These are phyloP conservation scores for Lactuca sativa DNA, from an alignment of 129 eudicot species.

Conservation along the genomic window DNA sequence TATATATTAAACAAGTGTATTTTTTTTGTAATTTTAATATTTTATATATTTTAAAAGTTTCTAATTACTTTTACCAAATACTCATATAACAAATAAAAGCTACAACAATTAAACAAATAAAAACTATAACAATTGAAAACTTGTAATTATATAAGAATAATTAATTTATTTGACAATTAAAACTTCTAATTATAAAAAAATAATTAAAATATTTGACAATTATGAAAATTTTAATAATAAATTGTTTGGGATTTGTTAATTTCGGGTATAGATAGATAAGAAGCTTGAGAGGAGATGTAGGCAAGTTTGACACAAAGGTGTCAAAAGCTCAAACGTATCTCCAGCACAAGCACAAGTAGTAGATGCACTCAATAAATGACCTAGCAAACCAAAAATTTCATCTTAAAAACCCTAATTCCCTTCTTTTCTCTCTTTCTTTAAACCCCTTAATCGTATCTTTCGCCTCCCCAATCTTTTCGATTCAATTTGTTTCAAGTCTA, in stretches of 20 bases:
- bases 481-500: conserved; percentile 12
- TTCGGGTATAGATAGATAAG: conserved; percentile 20
- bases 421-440: conserved; percentile 8
- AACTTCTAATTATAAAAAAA: background rate
- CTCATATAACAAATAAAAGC: too few relatives aligned
- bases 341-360: conserved; percentile 19
- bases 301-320: conserved; percentile 11
- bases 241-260: conserved; percentile 1
- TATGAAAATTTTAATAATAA: background rate
- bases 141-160: too few relatives aligned
- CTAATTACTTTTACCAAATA: too few relatives aligned
- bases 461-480: conserved; percentile 14
- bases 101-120: too few relatives aligned
- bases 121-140: too few relatives aligned
- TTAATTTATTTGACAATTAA: too few relatives aligned
- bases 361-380: conserved; percentile 37
- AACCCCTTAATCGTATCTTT: conserved; percentile 18
- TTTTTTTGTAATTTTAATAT: too few relatives aligned
- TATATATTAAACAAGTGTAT: too few relatives aligned
- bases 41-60: too few relatives aligned
- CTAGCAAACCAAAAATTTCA: conserved; percentile 20
- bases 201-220: too few relatives aligned
- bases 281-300: conserved; percentile 24
- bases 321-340: conserved; percentile 17
- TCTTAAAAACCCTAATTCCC: conserved; percentile 35